phyloP scores from a whole-genome alignment of 192 early-diverging fungal species.

The Rhizophagus prolifer region DNA sequence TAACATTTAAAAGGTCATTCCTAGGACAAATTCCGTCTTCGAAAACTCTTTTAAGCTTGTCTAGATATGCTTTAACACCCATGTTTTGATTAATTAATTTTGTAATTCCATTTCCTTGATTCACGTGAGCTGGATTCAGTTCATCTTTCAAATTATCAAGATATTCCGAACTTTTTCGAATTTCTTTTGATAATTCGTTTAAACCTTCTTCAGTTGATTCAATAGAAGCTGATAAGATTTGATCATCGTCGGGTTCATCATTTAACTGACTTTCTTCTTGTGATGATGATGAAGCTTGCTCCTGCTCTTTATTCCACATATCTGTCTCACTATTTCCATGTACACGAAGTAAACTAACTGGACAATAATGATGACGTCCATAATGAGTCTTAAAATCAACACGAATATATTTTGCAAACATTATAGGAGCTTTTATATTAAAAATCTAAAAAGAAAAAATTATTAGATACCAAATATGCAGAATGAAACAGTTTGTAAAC shows the following conservation, averaged over 20 bases:
- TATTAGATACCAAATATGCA: too few species aligned
- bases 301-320: constrained; percentile 65
- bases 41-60: not conserved
- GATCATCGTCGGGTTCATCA: constrained; percentile 29
- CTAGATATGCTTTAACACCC: not conserved
- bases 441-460: constrained; percentile 62
- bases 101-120: not conserved
- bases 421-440: constrained; percentile 65
- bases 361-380: constrained; percentile 92
- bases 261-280: constrained; percentile 40
- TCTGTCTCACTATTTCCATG: constrained; percentile 94
- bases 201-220: not conserved
- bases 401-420: constrained; percentile 84
- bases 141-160: not conserved
- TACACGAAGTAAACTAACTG: constrained; percentile 81
- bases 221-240: not conserved
- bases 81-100: not conserved
- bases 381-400: constrained; percentile 89
- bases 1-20: not conserved
- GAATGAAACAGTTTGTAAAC: not conserved
- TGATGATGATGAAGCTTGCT: constrained; percentile 38
- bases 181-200: constrained; percentile 25
- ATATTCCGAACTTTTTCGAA: constrained; percentile 1
- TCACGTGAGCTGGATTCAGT: not conserved
- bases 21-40: not conserved